Evolutionary conservation across 2,329 filamentous ascomycete species (phyloP).

Genomic region (Botrytis aclada): DNA sequence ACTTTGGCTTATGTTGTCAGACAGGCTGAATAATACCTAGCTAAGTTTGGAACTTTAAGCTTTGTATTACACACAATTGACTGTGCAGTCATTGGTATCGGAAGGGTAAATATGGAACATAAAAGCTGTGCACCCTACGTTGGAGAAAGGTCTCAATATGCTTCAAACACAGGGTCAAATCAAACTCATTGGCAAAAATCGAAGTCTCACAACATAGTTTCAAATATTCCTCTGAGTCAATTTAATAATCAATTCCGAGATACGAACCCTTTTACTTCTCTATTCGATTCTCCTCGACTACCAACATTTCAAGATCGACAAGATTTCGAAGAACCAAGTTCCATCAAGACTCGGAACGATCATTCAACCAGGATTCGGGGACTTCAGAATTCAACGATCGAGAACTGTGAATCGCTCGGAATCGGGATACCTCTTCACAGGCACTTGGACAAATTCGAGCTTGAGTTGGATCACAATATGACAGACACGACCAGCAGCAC

Average conservation of each 20-base stretch:
- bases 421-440: not conserved
- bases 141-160: conserved; percentile 11
- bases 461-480: not conserved
- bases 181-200: not conserved
- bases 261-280: conserved; percentile 10
- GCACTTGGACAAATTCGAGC: not conserved
- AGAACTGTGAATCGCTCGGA: not conserved
- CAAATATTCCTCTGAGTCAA: conserved; percentile 12
- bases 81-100: not conserved
- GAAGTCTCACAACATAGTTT: conserved; percentile 15
- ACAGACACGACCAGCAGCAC: conserved; percentile 16
- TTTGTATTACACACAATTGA: not conserved
- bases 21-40: conserved; percentile 12
- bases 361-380: not conserved
- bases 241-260: conserved; percentile 10
- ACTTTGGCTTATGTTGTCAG: conserved; percentile 6
- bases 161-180: conserved; percentile 12
- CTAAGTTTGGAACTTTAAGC: not conserved
- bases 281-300: not conserved
- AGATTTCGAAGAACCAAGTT: not conserved
- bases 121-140: conserved; percentile 17
- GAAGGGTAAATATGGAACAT: conserved; percentile 18
- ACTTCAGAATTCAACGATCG: not conserved
- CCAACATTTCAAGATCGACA: not conserved
- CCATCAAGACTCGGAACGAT: not conserved